phyloP scores from a whole-genome alignment of 1,284 basidiomycete species.

The Sphagnurus paluster region DNA sequence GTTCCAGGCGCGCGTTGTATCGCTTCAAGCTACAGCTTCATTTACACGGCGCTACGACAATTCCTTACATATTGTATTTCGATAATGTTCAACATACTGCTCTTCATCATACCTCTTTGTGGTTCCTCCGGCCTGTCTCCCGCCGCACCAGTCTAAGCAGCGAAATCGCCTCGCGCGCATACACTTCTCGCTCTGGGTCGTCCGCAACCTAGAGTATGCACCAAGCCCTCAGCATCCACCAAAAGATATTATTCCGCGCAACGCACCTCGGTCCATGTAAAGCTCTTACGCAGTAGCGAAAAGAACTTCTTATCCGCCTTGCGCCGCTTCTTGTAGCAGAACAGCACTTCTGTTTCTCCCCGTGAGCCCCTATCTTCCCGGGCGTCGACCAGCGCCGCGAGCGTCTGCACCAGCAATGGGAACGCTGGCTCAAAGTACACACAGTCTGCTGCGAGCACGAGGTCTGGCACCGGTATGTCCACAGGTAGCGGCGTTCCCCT shows the following conservation, averaged over 20 bases:
- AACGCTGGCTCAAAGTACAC: constrained; percentile 97
- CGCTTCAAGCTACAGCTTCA: no score
- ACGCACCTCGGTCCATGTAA: constrained; percentile 72
- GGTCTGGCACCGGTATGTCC: constrained; percentile 51
- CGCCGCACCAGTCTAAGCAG: constrained; percentile 45
- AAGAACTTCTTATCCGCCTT: constrained; percentile 96
- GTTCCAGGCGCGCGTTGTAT: no score
- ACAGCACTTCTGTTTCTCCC: constrained; percentile 65
- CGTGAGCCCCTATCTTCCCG: constrained; percentile 13
- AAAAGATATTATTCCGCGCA: not conserved
- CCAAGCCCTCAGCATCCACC: not conserved
- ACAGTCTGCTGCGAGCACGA: constrained; percentile 88
- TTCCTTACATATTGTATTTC: no score
- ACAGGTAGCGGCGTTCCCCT: constrained; percentile 58
- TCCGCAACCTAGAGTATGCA: constrained; percentile 48
- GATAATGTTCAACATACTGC: not conserved
- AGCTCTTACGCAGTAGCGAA: constrained; percentile 76
- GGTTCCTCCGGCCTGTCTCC: not conserved
- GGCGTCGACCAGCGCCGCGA: constrained; percentile 60
- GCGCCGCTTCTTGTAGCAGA: constrained; percentile 93
- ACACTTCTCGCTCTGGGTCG: constrained; percentile 48
- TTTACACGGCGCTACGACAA: no score
- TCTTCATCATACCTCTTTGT: not conserved
- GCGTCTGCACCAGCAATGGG: constrained; percentile 81
- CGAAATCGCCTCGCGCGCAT: constrained; percentile 58